These are phyloP conservation scores for Centella asiatica DNA, from an alignment of 129 eudicot species.

Conservation along the genomic window DNA sequence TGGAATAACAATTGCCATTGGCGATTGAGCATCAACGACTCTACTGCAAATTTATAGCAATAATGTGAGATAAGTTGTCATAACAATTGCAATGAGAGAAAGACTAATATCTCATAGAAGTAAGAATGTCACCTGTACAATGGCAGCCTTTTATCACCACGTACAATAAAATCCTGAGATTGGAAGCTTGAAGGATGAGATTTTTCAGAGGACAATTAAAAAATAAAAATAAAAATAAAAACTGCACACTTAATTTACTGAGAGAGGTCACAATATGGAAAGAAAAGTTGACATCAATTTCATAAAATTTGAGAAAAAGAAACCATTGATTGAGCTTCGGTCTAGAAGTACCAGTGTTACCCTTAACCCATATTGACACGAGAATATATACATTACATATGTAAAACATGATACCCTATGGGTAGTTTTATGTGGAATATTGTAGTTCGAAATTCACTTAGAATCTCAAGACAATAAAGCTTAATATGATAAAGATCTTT, in stretches of 20 bases:
- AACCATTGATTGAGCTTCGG: background rate
- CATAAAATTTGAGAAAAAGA: background rate
- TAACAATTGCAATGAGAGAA: slow-evolving; percentile 1
- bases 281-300: no score
- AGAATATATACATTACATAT: no score
- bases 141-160: slow-evolving; percentile 67
- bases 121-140: slow-evolving; percentile 58
- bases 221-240: background rate
- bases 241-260: background rate
- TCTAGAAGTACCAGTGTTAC: no score
- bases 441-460: no score
- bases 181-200: background rate
- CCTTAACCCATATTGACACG: no score
- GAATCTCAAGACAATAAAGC: no score
- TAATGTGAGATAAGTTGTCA: slow-evolving; percentile 19
- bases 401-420: no score
- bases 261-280: background rate
- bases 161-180: slow-evolving; percentile 61
- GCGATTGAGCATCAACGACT: slow-evolving; percentile 85
- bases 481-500: no score
- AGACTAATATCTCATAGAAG: background rate
- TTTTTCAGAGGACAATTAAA: background rate
- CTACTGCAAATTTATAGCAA: slow-evolving; percentile 44
- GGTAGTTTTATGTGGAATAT: no score
- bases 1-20: slow-evolving; percentile 81